Evolutionary conservation across 164 flowering plant genomes (phyloP).

Genomic region (Magnolia officinalis): DNA sequence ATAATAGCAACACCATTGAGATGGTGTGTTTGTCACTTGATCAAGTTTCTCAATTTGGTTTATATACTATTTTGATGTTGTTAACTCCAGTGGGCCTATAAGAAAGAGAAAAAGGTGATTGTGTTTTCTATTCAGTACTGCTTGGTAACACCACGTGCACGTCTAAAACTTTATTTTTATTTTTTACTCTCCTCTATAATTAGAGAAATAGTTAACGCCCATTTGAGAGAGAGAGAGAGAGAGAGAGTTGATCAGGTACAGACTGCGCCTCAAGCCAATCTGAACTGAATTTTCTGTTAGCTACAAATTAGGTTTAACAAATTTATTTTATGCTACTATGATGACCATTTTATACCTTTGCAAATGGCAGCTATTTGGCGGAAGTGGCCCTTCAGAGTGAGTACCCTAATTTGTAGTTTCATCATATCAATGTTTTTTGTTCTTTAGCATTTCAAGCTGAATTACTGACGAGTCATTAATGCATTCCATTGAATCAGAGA

Average conservation of each 20-base stretch:
- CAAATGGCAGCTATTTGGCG: conserved; percentile 67
- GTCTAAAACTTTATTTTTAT: too few relatives aligned
- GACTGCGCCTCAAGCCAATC: not conserved
- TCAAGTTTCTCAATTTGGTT: too few relatives aligned
- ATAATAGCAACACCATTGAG: too few relatives aligned
- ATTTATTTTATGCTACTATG: not conserved
- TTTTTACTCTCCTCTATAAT: not conserved
- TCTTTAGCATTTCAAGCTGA: not conserved
- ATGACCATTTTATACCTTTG: conserved; percentile 17
- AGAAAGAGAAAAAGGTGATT: not conserved
- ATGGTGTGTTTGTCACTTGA: too few relatives aligned
- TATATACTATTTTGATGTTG: not conserved
- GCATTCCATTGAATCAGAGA: conserved; percentile 34
- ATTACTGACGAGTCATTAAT: not conserved
- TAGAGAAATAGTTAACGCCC: not conserved
- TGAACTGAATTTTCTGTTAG: too few relatives aligned
- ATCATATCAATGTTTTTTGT: not conserved
- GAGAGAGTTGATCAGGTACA: too few relatives aligned
- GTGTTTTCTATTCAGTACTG: too few relatives aligned
- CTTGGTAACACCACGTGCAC: too few relatives aligned
- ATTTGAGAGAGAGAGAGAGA: too few relatives aligned
- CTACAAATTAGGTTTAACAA: not conserved
- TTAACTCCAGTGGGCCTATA: not conserved
- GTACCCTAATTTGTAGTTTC: conserved; percentile 12
- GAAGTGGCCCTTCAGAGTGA: conserved; percentile 57